Conservation (phyloP, 2,329 filamentous ascomycete species). For the Blumeria graminis region DNA sequence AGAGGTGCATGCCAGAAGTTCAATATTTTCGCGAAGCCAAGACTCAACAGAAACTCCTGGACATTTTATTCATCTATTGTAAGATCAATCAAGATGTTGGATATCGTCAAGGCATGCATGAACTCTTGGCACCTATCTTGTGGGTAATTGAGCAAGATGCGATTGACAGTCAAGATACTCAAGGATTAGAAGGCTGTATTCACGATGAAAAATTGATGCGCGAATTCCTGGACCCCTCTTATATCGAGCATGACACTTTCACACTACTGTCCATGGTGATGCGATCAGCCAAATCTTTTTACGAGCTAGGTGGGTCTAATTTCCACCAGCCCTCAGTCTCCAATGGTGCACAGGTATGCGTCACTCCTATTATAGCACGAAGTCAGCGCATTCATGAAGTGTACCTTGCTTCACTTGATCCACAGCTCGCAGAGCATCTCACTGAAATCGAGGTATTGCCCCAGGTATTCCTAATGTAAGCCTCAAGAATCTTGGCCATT, state of each 20-base stretch:
- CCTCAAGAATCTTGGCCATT: slow-evolving; percentile 1
- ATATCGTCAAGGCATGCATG: slow-evolving; percentile 98
- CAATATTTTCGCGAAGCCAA: slow-evolving; percentile 61
- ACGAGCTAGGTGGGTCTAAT: slow-evolving; percentile 31
- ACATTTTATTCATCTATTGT: slow-evolving; percentile 84
- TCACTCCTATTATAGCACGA: slow-evolving; percentile 57
- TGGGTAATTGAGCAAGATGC: slow-evolving; percentile 70
- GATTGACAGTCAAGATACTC: slow-evolving; percentile 23
- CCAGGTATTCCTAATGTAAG: slow-evolving; percentile 84
- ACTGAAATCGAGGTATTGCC: slow-evolving; percentile 72
- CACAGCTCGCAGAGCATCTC: slow-evolving; percentile 61
- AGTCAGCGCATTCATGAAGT: slow-evolving; percentile 74
- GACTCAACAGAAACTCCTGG: slow-evolving; percentile 60
- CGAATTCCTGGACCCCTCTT: slow-evolving; percentile 44
- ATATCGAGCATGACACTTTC: slow-evolving; percentile 78
- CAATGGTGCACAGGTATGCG: slow-evolving; percentile 15
- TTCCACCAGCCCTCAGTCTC: slow-evolving; percentile 5
- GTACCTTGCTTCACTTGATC: slow-evolving; percentile 53
- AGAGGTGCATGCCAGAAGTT: slow-evolving; percentile 73
- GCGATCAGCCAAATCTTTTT: slow-evolving; percentile 68
- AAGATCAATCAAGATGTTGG: slow-evolving; percentile 69
- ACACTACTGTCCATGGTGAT: slow-evolving; percentile 68
- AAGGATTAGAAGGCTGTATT: slow-evolving; percentile 13
- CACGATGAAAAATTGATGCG: slow-evolving; percentile 20
- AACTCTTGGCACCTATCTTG: slow-evolving; percentile 71